phyloP scores from a whole-genome alignment of 1,139 yeast species.

The Diutina ranongensis region DNA sequence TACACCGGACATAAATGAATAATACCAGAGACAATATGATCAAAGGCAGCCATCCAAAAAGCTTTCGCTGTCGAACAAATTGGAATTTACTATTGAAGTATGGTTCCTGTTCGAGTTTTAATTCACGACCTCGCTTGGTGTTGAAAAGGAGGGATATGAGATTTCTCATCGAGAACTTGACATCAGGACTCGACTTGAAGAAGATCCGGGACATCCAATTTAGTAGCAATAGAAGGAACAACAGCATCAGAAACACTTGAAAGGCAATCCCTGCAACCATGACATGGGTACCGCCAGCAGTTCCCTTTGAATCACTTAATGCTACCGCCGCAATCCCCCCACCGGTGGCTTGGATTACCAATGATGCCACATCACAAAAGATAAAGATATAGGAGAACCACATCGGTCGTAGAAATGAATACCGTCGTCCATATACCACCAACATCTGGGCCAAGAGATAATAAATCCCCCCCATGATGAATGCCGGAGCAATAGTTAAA shows the following conservation, averaged over 20 bases:
- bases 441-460: constrained; percentile 24
- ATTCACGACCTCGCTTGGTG: constrained; percentile 13
- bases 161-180: constrained; percentile 10
- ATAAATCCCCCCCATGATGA: constrained; percentile 30
- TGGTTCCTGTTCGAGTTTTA: constrained; percentile 8
- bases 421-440: constrained; percentile 19
- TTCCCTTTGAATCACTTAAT: constrained; percentile 10
- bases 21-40: constrained; percentile 14
- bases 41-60: constrained; percentile 17
- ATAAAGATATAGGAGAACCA: constrained; percentile 27
- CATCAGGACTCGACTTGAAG: constrained; percentile 14
- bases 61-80: constrained; percentile 11
- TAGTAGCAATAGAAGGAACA: neutral
- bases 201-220: constrained; percentile 10
- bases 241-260: constrained; percentile 5
- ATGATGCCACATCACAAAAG: constrained; percentile 21
- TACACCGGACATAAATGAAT: constrained; percentile 20
- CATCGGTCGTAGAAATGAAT: constrained; percentile 19
- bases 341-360: constrained; percentile 26
- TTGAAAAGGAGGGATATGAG: constrained; percentile 15
- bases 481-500: constrained; percentile 29
- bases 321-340: constrained; percentile 24
- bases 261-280: constrained; percentile 6
- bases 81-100: constrained; percentile 12
- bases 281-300: neutral